Evolutionary conservation across 805 yeast species (phyloP).

Genomic region (Blastobotrys americana): DNA sequence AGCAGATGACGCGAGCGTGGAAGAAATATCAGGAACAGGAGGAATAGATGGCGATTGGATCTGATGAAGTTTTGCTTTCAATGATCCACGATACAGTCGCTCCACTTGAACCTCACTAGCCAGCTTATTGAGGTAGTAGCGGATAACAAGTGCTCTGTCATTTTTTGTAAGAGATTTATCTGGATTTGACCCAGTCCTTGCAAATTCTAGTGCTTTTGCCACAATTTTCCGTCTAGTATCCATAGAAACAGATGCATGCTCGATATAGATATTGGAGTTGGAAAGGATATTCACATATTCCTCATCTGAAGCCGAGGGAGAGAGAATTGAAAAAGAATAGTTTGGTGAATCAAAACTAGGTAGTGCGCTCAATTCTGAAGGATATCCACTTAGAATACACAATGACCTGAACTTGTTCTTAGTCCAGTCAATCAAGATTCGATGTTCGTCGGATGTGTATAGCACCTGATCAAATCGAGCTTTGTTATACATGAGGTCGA

Average conservation of each 20-base stretch:
- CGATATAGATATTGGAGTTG: conserved; percentile 47
- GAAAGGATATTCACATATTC: conserved; percentile 41
- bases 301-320: conserved; percentile 37
- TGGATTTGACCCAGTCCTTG: conserved; percentile 6
- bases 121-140: conserved; percentile 41
- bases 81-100: conserved; percentile 48
- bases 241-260: conserved; percentile 39
- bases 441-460: conserved; percentile 46
- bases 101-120: conserved; percentile 62
- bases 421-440: conserved; percentile 58
- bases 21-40: background rate
- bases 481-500: conserved; percentile 52
- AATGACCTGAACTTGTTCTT: conserved; percentile 60
- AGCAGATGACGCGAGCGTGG: too few species aligned
- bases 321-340: conserved; percentile 34
- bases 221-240: conserved; percentile 38
- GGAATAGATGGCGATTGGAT: conserved; percentile 1
- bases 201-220: conserved; percentile 26
- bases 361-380: conserved; percentile 33
- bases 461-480: conserved; percentile 37
- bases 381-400: conserved; percentile 47
- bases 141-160: conserved; percentile 41
- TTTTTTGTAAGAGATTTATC: conserved; percentile 25
- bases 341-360: conserved; percentile 28
- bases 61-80: conserved; percentile 16